Base-by-base conservation (phyloP, 208 protist species). In the Leishmania martiniquensis region DNA sequence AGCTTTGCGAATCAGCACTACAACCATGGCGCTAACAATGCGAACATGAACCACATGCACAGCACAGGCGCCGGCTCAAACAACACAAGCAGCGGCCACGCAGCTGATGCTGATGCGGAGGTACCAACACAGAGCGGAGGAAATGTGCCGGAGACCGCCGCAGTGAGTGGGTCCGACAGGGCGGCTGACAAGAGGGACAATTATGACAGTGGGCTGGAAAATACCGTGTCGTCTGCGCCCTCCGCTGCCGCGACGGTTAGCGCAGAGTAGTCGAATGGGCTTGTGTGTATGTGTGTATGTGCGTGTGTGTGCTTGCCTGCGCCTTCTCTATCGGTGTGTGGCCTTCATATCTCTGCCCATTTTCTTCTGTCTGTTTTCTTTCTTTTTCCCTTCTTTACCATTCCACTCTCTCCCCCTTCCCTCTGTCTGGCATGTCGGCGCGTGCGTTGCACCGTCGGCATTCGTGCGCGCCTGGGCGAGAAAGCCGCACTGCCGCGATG, bases 1-100 rank as follows among this genome's bases (percentile, higher is more conserved):
- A 92, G 88, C 81, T 85, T 73, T 79, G 82, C 85, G 29, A 85
- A 87, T 67, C 77, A 81, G 69, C 75, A 55, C n/a, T 71, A 86
- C 55, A 72, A 80, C 81, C 78, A 83, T 49, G 77, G 77, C 2
- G 32, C 20, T 10, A 42, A 44, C 54, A 9, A 13, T 25, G 66
- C 42, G 12, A 60, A 81, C 85, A 60, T 68, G 45, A 82, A 72
- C 72, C 69, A 72, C 39, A 68, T 65, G 45, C 76, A 82, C 52
- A 54, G 25, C 22, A 60, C 22, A 39, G 54, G 25, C 9, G 54
- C 17, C 71, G 54, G 39, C 47, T 52, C 70, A 12, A 32, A 70
- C 29, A 69, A 81, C 34, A 57, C 52, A 10, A 47, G 74, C 47
- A 74, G 72, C 47, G 63, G n/a, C 68, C 65, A 75, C 29, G 6